A percentile compares a stretch with the other conserved stretches of the same genome.
These are phyloP conservation scores for Colletotrichum paranaense DNA, from an alignment of 2,329 filamentous ascomycete genomes.

Conservation along the genomic window DNA sequence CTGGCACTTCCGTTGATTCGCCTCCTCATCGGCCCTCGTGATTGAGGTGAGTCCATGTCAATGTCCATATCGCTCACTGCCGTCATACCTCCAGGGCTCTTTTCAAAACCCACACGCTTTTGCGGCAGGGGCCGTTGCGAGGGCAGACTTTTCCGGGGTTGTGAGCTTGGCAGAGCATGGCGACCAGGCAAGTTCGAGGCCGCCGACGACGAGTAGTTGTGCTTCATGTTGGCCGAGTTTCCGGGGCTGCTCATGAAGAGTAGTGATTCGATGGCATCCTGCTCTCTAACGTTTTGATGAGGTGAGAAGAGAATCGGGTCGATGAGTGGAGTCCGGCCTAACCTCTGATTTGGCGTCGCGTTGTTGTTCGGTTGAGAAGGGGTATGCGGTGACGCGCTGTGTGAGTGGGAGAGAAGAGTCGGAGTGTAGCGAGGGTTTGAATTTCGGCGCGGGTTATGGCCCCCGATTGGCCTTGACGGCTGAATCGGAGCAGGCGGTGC, in stretches of 20 bases:
- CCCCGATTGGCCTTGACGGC: slow-evolving; percentile 52
- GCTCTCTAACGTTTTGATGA: slow-evolving; percentile 77
- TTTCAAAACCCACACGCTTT: slow-evolving; percentile 62
- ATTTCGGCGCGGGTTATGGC: slow-evolving; percentile 59
- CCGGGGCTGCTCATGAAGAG: slow-evolving; percentile 86
- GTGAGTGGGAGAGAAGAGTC: slow-evolving; percentile 60
- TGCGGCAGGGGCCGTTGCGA: slow-evolving; percentile 56
- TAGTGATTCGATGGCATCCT: slow-evolving; percentile 83
- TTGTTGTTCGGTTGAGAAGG: slow-evolving; percentile 19
- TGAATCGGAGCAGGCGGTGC: slow-evolving; percentile 67
- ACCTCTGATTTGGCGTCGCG: slow-evolving; percentile 45
- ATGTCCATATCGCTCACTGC: slow-evolving; percentile 60
- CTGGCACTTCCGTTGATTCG: slow-evolving; percentile 44
- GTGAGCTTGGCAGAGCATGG: slow-evolving; percentile 58
- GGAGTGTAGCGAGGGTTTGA: slow-evolving; percentile 62
- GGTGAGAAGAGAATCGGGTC: slow-evolving; percentile 74
- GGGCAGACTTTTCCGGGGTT: slow-evolving; percentile 64
- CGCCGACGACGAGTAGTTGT: slow-evolving; percentile 59
- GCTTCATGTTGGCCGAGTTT: slow-evolving; percentile 73
- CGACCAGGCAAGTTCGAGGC: slow-evolving; percentile 42
- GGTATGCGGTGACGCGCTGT: slow-evolving; percentile 57
- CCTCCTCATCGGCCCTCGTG: slow-evolving; percentile 43
- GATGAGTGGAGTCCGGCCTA: slow-evolving; percentile 49
- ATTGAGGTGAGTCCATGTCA: slow-evolving; percentile 47
- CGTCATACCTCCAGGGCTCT: slow-evolving; percentile 51